phyloP scores from a whole-genome alignment of 306 rosid species.

The Sesbania bispinosa region DNA sequence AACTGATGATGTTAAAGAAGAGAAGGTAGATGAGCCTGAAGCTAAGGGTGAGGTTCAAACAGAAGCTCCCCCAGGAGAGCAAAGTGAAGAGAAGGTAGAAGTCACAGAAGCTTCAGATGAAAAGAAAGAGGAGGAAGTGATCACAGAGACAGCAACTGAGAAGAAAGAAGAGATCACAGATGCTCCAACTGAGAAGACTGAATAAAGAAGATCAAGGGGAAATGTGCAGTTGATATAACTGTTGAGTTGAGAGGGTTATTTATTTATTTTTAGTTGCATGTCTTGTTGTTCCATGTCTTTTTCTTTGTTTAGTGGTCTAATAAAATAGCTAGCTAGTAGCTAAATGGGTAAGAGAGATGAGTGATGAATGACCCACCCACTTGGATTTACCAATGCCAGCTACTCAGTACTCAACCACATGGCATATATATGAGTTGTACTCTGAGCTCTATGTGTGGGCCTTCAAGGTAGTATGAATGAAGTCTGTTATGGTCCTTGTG shows the following conservation, averaged over 20 bases:
- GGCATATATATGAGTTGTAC: no score
- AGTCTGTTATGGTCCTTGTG: slow-evolving; percentile 9
- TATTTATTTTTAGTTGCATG: slow-evolving; percentile 12
- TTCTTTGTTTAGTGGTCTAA: slow-evolving; percentile 26
- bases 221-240: neutral
- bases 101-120: slow-evolving; percentile 23
- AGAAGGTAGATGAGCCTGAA: slow-evolving; percentile 23
- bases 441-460: neutral
- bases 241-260: slow-evolving; percentile 10
- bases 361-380: slow-evolving; percentile 21
- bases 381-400: neutral
- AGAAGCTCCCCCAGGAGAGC: slow-evolving; percentile 22
- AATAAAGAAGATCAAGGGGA: slow-evolving; percentile 18
- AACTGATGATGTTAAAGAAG: slow-evolving; percentile 22
- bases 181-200: slow-evolving; percentile 34
- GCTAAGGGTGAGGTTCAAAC: slow-evolving; percentile 26
- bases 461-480: neutral
- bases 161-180: slow-evolving; percentile 28
- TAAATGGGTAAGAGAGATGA: no score
- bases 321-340: slow-evolving; percentile 16
- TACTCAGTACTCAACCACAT: slow-evolving; percentile 10
- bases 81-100: slow-evolving; percentile 37
- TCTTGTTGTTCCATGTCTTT: slow-evolving; percentile 17
- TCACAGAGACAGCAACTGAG: slow-evolving; percentile 16
- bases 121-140: slow-evolving; percentile 37